Conservation (phyloP, 192 early-diverging fungal species). For the Coemansia sp. region DNA sequence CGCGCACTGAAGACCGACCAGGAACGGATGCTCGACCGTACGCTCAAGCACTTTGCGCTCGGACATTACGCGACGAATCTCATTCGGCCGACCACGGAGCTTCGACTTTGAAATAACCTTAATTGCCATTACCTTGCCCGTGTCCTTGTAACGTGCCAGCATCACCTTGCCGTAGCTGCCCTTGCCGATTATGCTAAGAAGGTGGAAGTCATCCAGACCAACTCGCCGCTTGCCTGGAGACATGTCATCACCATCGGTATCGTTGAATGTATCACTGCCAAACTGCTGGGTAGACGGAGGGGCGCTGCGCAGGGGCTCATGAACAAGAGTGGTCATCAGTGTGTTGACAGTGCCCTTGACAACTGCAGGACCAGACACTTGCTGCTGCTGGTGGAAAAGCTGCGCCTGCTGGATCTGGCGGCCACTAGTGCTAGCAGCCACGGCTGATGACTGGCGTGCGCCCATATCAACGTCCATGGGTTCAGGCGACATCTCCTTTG, state of each 20-base stretch:
- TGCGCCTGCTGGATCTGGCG: conserved; percentile 26
- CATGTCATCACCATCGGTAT: conserved; percentile 1
- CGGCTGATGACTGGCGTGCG: conserved; percentile 7
- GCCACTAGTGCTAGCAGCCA: conserved; percentile 8
- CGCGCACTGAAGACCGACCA: conserved; percentile 59
- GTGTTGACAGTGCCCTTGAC: conserved; percentile 44
- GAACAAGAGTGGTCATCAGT: conserved; percentile 41
- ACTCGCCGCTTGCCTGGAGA: conserved; percentile 21
- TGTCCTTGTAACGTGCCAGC: conserved; percentile 73
- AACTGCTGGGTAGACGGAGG: conserved; percentile 15
- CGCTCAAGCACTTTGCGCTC: conserved; percentile 58
- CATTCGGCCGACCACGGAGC: conserved; percentile 60
- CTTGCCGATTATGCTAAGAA: conserved; percentile 74
- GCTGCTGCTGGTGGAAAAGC: conserved; percentile 36
- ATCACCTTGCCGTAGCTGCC: conserved; percentile 76
- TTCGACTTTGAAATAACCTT: conserved; percentile 71
- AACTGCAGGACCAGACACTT: conserved; percentile 8
- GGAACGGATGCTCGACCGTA: conserved; percentile 48
- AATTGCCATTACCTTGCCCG: conserved; percentile 63
- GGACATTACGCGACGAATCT: conserved; percentile 61
- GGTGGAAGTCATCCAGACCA: conserved; percentile 60
- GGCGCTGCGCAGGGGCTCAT: conserved; percentile 28
- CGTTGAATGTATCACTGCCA: conserved; percentile 10
- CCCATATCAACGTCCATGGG: conserved; percentile 7
- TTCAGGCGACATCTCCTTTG: conserved; percentile 5